Conservation (phyloP, 805 yeast genomes). For the Barnettozyma vustinii region DNA sequence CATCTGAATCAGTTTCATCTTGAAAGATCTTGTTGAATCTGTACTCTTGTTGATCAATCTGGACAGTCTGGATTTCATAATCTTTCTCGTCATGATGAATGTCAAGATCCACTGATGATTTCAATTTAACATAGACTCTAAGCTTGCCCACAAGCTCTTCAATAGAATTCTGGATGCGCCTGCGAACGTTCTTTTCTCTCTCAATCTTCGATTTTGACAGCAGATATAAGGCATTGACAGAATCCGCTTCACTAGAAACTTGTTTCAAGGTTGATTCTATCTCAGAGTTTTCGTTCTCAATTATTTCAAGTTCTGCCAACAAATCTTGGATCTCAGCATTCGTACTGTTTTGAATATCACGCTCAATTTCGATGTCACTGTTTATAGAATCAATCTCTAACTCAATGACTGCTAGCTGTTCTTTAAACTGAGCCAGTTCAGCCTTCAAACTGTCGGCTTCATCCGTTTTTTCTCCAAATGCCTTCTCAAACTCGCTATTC, state of each 20-base stretch:
- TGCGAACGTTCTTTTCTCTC: conserved; percentile 33
- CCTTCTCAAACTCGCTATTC: conserved; percentile 8
- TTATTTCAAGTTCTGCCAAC: conserved; percentile 16
- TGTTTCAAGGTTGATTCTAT: conserved; percentile 19
- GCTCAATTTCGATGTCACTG: conserved; percentile 2
- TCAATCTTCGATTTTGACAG: conserved; percentile 26
- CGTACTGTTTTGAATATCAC: not conserved
- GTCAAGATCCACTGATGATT: not conserved
- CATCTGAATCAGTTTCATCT: not conserved
- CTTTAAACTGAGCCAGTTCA: conserved; percentile 14
- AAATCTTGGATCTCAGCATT: conserved; percentile 1
- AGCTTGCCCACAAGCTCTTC: conserved; percentile 32
- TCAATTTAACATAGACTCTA: conserved; percentile 20
- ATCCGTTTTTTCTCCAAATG: conserved; percentile 13
- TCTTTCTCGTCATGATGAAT: not conserved
- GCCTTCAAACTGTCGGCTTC: conserved; percentile 20
- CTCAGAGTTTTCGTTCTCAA: conserved; percentile 20
- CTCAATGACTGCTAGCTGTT: conserved; percentile 7
- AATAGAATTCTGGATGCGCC: conserved; percentile 46
- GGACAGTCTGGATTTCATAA: conserved; percentile 1
- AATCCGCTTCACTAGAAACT: conserved; percentile 21
- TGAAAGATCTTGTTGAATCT: conserved; percentile 12
- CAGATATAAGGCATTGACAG: conserved; percentile 20
- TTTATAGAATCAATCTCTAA: conserved; percentile 1
- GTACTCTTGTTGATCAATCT: not conserved